These are phyloP conservation scores for Colletotrichum lupini DNA, from an alignment of 2,329 filamentous ascomycete species.

Conservation along the genomic window DNA sequence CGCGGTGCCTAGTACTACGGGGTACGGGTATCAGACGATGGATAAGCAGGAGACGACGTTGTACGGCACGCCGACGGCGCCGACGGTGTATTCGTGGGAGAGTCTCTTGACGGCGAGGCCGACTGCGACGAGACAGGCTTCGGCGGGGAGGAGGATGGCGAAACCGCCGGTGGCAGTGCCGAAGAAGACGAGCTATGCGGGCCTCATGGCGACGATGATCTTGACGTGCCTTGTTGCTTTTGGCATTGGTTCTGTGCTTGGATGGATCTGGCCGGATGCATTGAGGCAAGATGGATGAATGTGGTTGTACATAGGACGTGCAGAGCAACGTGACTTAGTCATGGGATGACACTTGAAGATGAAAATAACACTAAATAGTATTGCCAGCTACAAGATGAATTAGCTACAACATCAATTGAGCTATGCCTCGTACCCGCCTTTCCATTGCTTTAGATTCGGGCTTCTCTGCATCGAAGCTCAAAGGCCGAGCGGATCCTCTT, in stretches of 20 bases:
- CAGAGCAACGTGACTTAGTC: background rate
- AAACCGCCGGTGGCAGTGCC: background rate
- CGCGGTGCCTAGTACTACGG: slow-evolving; percentile 1
- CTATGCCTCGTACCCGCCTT: no score
- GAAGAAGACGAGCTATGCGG: background rate
- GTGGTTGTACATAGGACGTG: background rate
- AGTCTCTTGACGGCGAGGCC: background rate
- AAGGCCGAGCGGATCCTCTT: slow-evolving; percentile 18
- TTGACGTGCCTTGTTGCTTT: slow-evolving; percentile 11
- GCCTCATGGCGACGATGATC: background rate
- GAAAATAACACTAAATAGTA: background rate
- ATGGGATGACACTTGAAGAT: background rate
- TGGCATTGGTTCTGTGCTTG: slow-evolving; percentile 16
- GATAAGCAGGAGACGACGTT: slow-evolving; percentile 12
- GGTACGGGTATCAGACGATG: background rate
- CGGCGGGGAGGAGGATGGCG: slow-evolving; percentile 7
- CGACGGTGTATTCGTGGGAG: background rate
- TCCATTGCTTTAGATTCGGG: background rate
- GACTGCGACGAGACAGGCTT: background rate
- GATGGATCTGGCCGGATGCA: slow-evolving; percentile 28
- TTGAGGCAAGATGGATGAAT: slow-evolving; percentile 4
- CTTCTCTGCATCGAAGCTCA: background rate
- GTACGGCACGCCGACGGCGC: slow-evolving; percentile 12
- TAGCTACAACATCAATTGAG: no score
- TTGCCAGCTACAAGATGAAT: no score